These are phyloP conservation scores for Globisporangium mamillatum DNA, from an alignment of 352 stramenopile genomes.

Conservation along the genomic window DNA sequence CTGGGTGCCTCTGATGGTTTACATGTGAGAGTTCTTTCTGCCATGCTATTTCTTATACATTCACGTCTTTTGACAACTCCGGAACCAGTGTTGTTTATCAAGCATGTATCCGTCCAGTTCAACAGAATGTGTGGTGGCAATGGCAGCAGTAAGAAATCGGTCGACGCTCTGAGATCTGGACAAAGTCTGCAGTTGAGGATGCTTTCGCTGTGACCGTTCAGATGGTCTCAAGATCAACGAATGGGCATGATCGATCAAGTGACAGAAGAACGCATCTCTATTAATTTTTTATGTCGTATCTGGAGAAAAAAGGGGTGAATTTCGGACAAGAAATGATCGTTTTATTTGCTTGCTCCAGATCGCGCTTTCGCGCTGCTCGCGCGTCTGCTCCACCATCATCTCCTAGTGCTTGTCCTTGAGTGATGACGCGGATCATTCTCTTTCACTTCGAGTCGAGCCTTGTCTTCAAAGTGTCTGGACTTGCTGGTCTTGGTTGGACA, in stretches of 20 bases:
- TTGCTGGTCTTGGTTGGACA: neutral
- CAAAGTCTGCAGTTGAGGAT: too few relatives aligned
- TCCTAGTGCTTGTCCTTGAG: neutral
- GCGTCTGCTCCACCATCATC: neutral
- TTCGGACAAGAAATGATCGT: neutral
- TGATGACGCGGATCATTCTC: neutral
- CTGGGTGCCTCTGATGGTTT: neutral
- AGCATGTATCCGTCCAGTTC: too few relatives aligned
- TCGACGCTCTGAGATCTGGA: too few relatives aligned
- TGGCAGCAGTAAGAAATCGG: too few relatives aligned
- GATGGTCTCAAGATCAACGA: too few relatives aligned
- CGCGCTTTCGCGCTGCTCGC: neutral
- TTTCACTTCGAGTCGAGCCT: neutral
- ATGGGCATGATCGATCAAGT: too few relatives aligned
- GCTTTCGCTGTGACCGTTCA: too few relatives aligned
- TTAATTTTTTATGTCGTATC: too few relatives aligned
- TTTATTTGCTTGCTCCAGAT: neutral
- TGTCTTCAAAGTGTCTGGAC: neutral
- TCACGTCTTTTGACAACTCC: neutral
- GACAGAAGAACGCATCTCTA: too few relatives aligned
- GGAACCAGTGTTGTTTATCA: neutral
- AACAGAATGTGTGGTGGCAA: too few relatives aligned
- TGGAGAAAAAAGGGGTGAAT: too few relatives aligned
- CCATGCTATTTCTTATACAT: neutral
- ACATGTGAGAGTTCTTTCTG: neutral